phyloP scores from a whole-genome alignment of 2,329 filamentous ascomycete species.

The Aspergillus tamarii region DNA sequence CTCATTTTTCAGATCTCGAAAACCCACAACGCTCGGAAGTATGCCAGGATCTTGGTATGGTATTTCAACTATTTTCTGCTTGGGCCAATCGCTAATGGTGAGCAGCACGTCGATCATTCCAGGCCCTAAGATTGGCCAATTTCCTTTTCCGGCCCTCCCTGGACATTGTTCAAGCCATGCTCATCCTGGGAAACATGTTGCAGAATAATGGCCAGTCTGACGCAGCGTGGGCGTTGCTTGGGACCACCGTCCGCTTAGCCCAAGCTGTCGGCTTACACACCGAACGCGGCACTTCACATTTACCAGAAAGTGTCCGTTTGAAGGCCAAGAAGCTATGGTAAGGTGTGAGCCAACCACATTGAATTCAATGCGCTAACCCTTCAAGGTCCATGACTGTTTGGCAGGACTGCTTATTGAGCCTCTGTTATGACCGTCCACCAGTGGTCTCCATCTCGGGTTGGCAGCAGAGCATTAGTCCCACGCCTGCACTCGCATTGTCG shows the following conservation, averaged over 20 bases:
- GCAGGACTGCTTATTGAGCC: conserved; percentile 40
- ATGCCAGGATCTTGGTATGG: conserved; percentile 32
- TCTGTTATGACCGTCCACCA: conserved; percentile 38
- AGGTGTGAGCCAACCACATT: not conserved
- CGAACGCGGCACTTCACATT: conserved; percentile 32
- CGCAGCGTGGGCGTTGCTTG: conserved; percentile 35
- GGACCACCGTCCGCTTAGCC: conserved; percentile 35
- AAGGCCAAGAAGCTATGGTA: conserved; percentile 32
- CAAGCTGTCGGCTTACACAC: conserved; percentile 44
- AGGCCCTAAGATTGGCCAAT: conserved; percentile 61
- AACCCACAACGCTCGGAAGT: conserved; percentile 28
- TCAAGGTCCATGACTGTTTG: conserved; percentile 36
- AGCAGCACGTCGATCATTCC: conserved; percentile 37
- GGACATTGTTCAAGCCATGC: conserved; percentile 59
- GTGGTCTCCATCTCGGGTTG: conserved; percentile 32
- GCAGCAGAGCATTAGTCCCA: conserved; percentile 21
- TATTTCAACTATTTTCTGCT: not conserved
- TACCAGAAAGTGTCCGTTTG: conserved; percentile 27
- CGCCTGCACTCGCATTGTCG: conserved; percentile 20
- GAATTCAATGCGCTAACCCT: not conserved
- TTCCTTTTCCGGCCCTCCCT: conserved; percentile 60
- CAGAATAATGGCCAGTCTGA: conserved; percentile 39
- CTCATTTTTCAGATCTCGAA: conserved; percentile 36
- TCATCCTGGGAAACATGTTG: conserved; percentile 57
- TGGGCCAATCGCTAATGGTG: not conserved